phyloP scores from a whole-genome alignment of 148 eudicot genomes.

The Chenopodium suecicum region DNA sequence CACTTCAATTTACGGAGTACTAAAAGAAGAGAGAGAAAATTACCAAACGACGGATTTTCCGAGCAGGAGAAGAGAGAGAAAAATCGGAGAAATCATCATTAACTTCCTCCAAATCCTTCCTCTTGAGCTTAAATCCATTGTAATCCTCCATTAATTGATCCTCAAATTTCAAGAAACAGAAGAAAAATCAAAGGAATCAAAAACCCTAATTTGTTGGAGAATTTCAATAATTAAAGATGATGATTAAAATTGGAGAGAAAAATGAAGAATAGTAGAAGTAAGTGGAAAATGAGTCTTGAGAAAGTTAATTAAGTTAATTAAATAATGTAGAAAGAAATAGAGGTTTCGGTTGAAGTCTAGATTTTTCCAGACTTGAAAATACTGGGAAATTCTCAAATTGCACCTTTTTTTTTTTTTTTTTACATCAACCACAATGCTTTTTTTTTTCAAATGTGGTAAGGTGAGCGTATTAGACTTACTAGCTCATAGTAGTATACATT shows the following conservation, averaged over 20 bases:
- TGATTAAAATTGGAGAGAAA: no score
- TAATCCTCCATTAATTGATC: slow-evolving; percentile 32
- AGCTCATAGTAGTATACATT: no score
- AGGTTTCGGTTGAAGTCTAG: slow-evolving; percentile 20
- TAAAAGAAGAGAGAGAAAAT: slow-evolving; percentile 6
- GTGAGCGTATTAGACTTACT: no score
- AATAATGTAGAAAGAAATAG: not conserved
- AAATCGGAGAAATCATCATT: slow-evolving; percentile 75
- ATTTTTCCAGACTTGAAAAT: slow-evolving; percentile 11
- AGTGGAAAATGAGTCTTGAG: no score
- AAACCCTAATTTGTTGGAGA: not conserved
- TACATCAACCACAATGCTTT: no score
- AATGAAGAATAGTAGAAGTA: no score
- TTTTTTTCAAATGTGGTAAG: no score
- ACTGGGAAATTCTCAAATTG: not conserved
- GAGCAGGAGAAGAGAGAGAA: slow-evolving; percentile 74
- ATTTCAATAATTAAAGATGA: no score
- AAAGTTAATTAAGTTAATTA: no score
- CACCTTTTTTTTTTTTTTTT: no score
- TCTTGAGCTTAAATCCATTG: slow-evolving; percentile 42
- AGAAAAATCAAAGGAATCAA: not conserved
- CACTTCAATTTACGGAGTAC: not conserved
- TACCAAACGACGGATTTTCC: slow-evolving; percentile 83
- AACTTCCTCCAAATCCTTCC: slow-evolving; percentile 62
- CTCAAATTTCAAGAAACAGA: no score